A percentile compares a stretch with the other conserved stretches of the same genome.
phyloP scores from a whole-genome alignment of 768 basidiomycete species.

The Suillus plorans region DNA sequence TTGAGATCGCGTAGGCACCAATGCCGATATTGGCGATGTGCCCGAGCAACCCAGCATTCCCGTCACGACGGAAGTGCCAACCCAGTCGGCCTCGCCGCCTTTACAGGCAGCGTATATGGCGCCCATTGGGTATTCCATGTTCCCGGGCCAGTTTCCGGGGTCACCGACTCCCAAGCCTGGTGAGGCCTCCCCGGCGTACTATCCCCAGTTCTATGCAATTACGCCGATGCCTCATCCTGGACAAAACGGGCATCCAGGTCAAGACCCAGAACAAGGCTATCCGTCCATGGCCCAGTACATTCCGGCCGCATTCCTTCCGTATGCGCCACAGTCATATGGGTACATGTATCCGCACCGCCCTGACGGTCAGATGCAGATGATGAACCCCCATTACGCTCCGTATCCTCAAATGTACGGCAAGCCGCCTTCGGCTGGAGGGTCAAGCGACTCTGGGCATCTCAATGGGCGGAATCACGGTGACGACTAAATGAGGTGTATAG shows the following conservation, averaged over 20 bases:
- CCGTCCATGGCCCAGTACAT: slow-evolving; percentile 46
- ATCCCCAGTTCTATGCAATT: slow-evolving; percentile 46
- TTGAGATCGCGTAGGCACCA: slow-evolving; percentile 61
- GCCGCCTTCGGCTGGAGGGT: slow-evolving; percentile 35
- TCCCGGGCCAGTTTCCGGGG: slow-evolving; percentile 56
- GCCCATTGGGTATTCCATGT: slow-evolving; percentile 51
- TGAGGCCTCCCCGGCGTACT: slow-evolving; percentile 46
- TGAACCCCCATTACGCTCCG: slow-evolving; percentile 37
- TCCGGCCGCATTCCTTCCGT: slow-evolving; percentile 46
- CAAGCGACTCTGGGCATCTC: slow-evolving; percentile 23
- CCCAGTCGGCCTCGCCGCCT: slow-evolving; percentile 46
- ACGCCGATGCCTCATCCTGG: slow-evolving; percentile 43
- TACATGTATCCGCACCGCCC: slow-evolving; percentile 44
- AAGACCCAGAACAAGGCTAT: slow-evolving; percentile 41
- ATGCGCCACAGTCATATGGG: slow-evolving; percentile 47
- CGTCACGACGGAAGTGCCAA: slow-evolving; percentile 42
- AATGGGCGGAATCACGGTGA: slow-evolving; percentile 29
- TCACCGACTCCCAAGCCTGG: slow-evolving; percentile 50
- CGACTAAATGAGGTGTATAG: slow-evolving; percentile 27
- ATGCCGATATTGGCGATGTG: slow-evolving; percentile 44
- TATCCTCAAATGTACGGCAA: slow-evolving; percentile 40
- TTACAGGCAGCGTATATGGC: slow-evolving; percentile 51
- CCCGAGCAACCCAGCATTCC: slow-evolving; percentile 43
- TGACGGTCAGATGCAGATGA: slow-evolving; percentile 37
- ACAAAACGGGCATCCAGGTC: slow-evolving; percentile 36